Percentiles rank a stretch among this genome's conserved stretches.
Conservation (phyloP, 2,329 filamentous ascomycete genomes). For the Cytospora piceae region DNA sequence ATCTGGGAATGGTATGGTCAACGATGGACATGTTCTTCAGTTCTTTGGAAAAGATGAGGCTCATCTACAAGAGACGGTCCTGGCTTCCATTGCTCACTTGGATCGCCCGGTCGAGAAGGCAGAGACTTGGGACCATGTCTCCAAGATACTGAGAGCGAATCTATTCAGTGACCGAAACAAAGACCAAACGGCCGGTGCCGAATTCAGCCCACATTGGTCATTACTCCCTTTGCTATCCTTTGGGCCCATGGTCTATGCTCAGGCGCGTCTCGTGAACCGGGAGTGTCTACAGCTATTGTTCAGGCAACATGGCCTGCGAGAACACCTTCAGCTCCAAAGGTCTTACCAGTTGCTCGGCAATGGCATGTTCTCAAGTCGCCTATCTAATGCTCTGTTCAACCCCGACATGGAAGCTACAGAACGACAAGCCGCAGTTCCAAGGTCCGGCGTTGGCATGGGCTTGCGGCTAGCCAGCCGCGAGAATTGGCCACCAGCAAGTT, state of each 20-base stretch:
- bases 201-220: conserved; percentile 59
- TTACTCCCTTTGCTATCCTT: conserved; percentile 73
- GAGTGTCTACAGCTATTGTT: conserved; percentile 79
- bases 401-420: conserved; percentile 81
- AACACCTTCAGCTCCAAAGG: conserved; percentile 75
- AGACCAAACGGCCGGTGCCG: conserved; percentile 27
- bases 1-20: not conserved
- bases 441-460: conserved; percentile 75
- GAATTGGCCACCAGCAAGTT: conserved; percentile 92
- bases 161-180: conserved; percentile 39
- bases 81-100: conserved; percentile 55
- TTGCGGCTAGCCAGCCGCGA: conserved; percentile 79
- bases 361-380: conserved; percentile 77
- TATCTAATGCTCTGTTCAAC: conserved; percentile 84
- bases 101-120: conserved; percentile 41
- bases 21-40: conserved; percentile 39
- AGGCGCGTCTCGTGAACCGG: conserved; percentile 76
- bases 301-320: conserved; percentile 68
- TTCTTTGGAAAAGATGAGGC: conserved; percentile 54
- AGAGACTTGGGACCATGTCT: conserved; percentile 42
- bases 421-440: conserved; percentile 68
- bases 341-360: conserved; percentile 85
- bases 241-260: conserved; percentile 71
- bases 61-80: conserved; percentile 52
- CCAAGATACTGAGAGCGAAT: conserved; percentile 45